Percentiles rank a stretch among this genome's conserved stretches.
These are phyloP conservation scores for Diaporthe batatas DNA, from an alignment of 2,329 filamentous ascomycete genomes.

Conservation along the genomic window DNA sequence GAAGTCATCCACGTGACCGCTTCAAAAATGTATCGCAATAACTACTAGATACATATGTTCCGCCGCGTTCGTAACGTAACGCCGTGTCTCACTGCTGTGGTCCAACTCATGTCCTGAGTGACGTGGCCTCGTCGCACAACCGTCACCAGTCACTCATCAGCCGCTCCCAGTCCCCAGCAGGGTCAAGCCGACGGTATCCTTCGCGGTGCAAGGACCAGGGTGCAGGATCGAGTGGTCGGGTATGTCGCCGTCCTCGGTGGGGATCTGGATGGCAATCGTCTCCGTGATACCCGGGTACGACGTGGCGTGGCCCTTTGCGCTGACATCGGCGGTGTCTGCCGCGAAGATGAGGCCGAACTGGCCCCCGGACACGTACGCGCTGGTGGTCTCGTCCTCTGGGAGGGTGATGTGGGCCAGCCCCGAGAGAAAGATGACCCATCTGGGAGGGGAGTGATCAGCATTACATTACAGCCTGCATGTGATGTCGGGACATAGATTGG, in stretches of 20 bases:
- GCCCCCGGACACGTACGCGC: constrained; percentile 55
- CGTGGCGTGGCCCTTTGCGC: constrained; percentile 56
- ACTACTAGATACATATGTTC: too few relatives aligned
- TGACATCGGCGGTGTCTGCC: constrained; percentile 56
- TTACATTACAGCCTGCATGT: not conserved
- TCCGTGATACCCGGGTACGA: constrained; percentile 55
- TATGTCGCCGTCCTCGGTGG: constrained; percentile 50
- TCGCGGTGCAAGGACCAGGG: constrained; percentile 53
- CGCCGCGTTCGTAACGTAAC: too few relatives aligned
- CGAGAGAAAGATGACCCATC: constrained; percentile 54
- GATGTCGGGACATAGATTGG: not conserved
- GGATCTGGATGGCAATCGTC: constrained; percentile 55
- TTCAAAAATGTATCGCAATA: too few relatives aligned
- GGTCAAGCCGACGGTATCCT: constrained; percentile 11
- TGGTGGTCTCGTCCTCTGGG: constrained; percentile 50
- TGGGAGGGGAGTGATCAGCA: constrained; percentile 38
- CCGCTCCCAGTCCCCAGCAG: constrained; percentile 2
- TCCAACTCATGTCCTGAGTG: too few relatives aligned
- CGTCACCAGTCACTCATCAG: not conserved
- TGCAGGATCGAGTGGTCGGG: constrained; percentile 57
- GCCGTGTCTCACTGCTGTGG: too few relatives aligned
- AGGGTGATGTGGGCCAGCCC: constrained; percentile 59
- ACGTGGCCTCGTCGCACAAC: too few relatives aligned
- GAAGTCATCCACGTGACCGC: too few relatives aligned
- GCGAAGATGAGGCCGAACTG: constrained; percentile 58